These are phyloP conservation scores for Pythium scleroteichum DNA, from an alignment of 352 stramenopile species.

Conservation along the genomic window DNA sequence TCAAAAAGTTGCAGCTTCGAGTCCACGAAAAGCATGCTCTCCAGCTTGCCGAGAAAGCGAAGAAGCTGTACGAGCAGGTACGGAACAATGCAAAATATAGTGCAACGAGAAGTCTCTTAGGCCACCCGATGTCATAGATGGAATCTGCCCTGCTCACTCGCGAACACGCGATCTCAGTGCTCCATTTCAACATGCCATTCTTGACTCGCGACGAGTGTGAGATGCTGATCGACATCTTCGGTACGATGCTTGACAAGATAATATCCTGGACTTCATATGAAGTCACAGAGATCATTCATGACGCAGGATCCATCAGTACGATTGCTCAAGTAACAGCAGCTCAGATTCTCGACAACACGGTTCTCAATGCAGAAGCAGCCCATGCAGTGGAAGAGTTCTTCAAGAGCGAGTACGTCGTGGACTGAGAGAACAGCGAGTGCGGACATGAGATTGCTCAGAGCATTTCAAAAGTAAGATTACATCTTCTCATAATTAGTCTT, in stretches of 20 bases:
- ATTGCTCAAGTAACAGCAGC: conserved; percentile 49
- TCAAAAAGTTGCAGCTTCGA: conserved; percentile 32
- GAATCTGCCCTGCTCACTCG: conserved; percentile 43
- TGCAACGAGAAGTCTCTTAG: too few relatives aligned
- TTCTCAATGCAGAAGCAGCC: conserved; percentile 56
- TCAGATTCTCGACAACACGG: conserved; percentile 62
- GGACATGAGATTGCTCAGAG: neutral
- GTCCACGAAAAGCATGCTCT: conserved; percentile 59
- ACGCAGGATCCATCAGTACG: conserved; percentile 47
- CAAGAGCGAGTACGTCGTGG: conserved; percentile 59
- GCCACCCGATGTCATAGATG: conserved; percentile 34
- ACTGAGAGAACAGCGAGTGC: conserved; percentile 25
- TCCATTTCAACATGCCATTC: conserved; percentile 61
- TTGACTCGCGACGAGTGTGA: conserved; percentile 64
- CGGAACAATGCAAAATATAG: neutral
- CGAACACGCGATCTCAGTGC: conserved; percentile 42
- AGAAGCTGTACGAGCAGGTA: conserved; percentile 46
- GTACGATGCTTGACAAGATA: conserved; percentile 22
- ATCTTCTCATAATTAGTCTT: conserved; percentile 3
- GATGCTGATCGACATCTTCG: conserved; percentile 79
- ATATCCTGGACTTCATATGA: too few relatives aligned
- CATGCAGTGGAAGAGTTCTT: conserved; percentile 77
- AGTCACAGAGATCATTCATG: too few relatives aligned
- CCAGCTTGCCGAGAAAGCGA: conserved; percentile 44
- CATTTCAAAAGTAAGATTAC: neutral